phyloP scores from a whole-genome alignment of 2,329 filamentous ascomycete species.

The Macrophomina pseudophaseolina region DNA sequence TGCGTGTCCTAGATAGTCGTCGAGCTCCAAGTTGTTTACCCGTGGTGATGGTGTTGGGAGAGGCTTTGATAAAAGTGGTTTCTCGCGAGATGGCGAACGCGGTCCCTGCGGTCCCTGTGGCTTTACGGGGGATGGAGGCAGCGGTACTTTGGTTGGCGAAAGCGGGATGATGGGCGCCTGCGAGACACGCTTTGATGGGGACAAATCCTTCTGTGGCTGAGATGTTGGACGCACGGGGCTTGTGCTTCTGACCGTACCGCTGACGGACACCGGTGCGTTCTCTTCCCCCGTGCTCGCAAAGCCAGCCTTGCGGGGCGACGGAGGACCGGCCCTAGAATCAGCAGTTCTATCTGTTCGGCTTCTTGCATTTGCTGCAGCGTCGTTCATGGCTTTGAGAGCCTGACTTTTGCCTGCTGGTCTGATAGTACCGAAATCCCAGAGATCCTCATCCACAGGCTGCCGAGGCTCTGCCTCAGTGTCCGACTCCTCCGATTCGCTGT shows the following conservation, averaged over 20 bases:
- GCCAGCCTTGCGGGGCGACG: slow-evolving; percentile 39
- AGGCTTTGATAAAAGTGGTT: slow-evolving; percentile 12
- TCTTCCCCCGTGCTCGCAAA: slow-evolving; percentile 39
- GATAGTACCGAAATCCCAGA: slow-evolving; percentile 99
- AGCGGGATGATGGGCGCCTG: slow-evolving; percentile 39
- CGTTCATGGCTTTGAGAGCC: slow-evolving; percentile 75
- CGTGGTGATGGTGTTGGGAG: slow-evolving; percentile 11
- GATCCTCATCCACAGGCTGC: slow-evolving; percentile 74
- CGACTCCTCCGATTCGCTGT: slow-evolving; percentile 53
- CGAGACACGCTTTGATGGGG: slow-evolving; percentile 47
- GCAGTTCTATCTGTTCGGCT: slow-evolving; percentile 39
- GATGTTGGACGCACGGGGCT: slow-evolving; percentile 35
- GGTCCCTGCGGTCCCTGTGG: slow-evolving; percentile 44
- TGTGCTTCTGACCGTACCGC: slow-evolving; percentile 37
- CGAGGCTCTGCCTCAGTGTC: slow-evolving; percentile 41
- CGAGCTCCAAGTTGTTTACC: slow-evolving; percentile 10
- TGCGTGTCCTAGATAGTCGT: slow-evolving; percentile 17
- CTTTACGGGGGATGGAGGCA: slow-evolving; percentile 54
- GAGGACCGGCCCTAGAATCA: slow-evolving; percentile 4
- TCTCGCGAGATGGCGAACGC: slow-evolving; percentile 32
- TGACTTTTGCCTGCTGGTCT: slow-evolving; percentile 68
- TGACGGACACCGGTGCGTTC: slow-evolving; percentile 34
- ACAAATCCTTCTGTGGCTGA: slow-evolving; percentile 38
- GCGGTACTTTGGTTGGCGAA: slow-evolving; percentile 49
- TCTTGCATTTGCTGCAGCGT: slow-evolving; percentile 79